These are phyloP conservation scores for Diutina rugosa DNA, from an alignment of 1,139 yeast species.

Conservation along the genomic window DNA sequence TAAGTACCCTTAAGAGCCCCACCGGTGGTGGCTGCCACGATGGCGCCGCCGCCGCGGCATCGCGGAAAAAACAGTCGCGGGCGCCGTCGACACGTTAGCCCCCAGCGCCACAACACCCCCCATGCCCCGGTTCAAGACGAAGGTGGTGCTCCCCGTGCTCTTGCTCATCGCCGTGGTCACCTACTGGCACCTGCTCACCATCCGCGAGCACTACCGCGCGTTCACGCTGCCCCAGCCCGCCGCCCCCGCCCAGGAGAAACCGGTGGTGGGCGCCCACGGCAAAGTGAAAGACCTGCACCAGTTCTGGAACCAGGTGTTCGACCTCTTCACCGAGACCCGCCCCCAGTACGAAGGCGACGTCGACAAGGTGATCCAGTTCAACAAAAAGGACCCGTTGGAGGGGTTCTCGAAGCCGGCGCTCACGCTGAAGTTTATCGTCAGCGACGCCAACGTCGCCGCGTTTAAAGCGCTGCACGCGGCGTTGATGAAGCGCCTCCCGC, in stretches of 20 bases:
- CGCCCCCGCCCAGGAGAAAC: neutral
- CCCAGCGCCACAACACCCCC: neutral
- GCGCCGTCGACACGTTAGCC: neutral
- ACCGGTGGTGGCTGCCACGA: too few species aligned
- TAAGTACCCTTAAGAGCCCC: too few species aligned
- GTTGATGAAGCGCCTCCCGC: constrained; percentile 11
- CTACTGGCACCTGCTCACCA: neutral
- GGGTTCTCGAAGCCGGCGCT: neutral
- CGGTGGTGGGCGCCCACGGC: neutral
- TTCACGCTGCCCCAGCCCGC: neutral
- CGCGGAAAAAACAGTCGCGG: neutral
- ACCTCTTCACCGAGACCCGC: neutral
- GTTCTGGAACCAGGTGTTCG: neutral
- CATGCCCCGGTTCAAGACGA: constrained; percentile 1
- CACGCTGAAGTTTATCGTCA: neutral
- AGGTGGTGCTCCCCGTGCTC: neutral
- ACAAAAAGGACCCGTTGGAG: neutral
- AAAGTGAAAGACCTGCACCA: neutral
- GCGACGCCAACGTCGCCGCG: neutral
- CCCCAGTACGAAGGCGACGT: neutral
- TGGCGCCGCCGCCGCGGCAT: neutral
- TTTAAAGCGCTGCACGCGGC: constrained; percentile 1
- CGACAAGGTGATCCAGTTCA: neutral
- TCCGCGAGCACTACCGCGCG: neutral
- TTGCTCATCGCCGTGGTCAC: neutral